A percentile compares a stretch with the other conserved stretches of the same genome.
Conservation (phyloP, 2,329 filamentous ascomycete species). For the Sporothrix sp. region DNA sequence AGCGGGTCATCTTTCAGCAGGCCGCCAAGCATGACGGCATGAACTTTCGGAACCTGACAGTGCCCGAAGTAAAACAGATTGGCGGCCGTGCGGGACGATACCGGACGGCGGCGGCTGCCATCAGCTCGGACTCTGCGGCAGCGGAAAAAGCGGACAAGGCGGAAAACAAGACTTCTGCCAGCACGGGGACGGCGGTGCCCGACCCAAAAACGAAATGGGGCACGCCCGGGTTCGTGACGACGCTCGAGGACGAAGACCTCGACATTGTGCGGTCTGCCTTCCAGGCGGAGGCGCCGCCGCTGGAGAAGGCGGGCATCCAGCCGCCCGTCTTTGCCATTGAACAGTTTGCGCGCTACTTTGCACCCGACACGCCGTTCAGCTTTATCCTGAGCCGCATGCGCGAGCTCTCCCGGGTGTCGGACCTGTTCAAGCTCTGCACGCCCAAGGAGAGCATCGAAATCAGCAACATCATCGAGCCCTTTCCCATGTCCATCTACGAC, state of each 20-base stretch:
- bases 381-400: constrained; percentile 71
- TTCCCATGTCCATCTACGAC: constrained; percentile 61
- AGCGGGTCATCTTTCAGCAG: constrained; percentile 79
- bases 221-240: constrained; percentile 63
- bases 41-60: constrained; percentile 46
- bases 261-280: constrained; percentile 53
- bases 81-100: constrained; percentile 85
- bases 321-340: constrained; percentile 64
- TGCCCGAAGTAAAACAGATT: constrained; percentile 88
- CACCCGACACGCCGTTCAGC: constrained; percentile 67
- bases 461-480: constrained; percentile 64
- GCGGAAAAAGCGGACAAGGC: not conserved
- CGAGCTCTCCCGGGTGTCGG: constrained; percentile 54
- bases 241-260: constrained; percentile 63
- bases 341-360: constrained; percentile 72
- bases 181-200: not conserved
- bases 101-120: constrained; percentile 55
- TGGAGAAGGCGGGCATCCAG: constrained; percentile 62
- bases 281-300: constrained; percentile 49
- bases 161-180: not conserved
- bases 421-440: constrained; percentile 60
- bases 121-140: constrained; percentile 15
- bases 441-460: constrained; percentile 54
- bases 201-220: constrained; percentile 7
- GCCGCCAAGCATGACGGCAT: constrained; percentile 61